Percentiles rank a stretch among this genome's conserved stretches.
Evolutionary conservation across 306 rosid species (phyloP).

Genomic region (Vicia sativa): DNA sequence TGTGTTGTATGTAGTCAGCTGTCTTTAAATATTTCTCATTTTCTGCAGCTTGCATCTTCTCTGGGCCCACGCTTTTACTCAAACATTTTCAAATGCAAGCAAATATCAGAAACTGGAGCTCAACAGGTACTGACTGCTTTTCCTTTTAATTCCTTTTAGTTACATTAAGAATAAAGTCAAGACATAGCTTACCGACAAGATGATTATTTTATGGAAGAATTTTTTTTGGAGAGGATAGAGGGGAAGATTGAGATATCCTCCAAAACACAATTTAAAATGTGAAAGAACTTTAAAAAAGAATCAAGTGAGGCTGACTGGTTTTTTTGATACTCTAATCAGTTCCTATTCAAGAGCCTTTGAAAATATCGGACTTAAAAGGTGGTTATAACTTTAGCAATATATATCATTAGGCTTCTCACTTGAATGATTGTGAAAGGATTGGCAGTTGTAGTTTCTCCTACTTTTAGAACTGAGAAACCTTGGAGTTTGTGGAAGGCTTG

Average conservation of each 20-base stretch:
- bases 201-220: conserved; percentile 5
- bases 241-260: conserved; percentile 6
- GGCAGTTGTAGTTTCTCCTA: background rate
- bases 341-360: conserved; percentile 3
- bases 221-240: conserved; percentile 3
- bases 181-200: conserved; percentile 20
- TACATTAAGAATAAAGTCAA: conserved; percentile 25
- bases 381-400: background rate
- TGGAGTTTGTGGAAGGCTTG: background rate
- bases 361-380: background rate
- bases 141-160: conserved; percentile 26
- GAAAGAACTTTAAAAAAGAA: background rate
- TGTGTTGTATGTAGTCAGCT: conserved; percentile 29
- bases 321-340: conserved; percentile 1
- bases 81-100: conserved; percentile 97
- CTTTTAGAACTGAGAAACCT: background rate
- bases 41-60: conserved; percentile 92
- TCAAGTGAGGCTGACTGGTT: background rate
- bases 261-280: background rate
- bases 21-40: conserved; percentile 28
- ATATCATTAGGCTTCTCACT: background rate
- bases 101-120: conserved; percentile 99
- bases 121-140: conserved; percentile 68
- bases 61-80: conserved; percentile 95
- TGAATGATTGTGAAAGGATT: background rate